phyloP scores from a whole-genome alignment of 805 yeast genomes.

The Spathaspora arborariae region DNA sequence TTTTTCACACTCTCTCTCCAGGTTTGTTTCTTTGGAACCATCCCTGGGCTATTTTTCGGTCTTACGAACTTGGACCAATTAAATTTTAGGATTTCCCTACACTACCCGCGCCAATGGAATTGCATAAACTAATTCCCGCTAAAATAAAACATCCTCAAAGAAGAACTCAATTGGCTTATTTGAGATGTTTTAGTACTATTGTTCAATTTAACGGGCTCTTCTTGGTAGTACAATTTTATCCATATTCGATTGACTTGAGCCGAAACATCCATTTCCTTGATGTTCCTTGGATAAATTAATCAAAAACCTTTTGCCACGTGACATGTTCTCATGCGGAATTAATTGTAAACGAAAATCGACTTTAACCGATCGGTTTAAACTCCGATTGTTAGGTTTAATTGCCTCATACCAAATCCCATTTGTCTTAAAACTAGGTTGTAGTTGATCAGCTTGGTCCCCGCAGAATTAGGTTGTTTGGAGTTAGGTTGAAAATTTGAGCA shows the following conservation, averaged over 20 bases:
- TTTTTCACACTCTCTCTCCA: slow-evolving; percentile 1
- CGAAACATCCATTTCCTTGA: neutral
- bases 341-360: too few species aligned
- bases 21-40: neutral
- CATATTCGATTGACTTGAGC: too few species aligned
- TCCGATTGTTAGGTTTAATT: neutral
- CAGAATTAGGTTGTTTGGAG: neutral
- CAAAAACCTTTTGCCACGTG: neutral
- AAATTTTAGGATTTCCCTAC: neutral
- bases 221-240: too few species aligned
- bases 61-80: neutral
- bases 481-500: too few species aligned
- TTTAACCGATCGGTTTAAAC: neutral
- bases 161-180: neutral
- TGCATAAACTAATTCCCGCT: too few species aligned
- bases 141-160: too few species aligned
- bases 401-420: neutral
- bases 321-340: neutral
- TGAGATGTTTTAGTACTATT: too few species aligned
- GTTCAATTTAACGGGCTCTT: too few species aligned
- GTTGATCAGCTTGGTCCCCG: neutral
- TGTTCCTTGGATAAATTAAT: neutral
- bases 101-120: neutral
- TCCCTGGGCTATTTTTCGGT: neutral
- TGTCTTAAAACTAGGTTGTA: neutral